phyloP scores from a whole-genome alignment of 768 basidiomycete species.

The Chiua virens region DNA sequence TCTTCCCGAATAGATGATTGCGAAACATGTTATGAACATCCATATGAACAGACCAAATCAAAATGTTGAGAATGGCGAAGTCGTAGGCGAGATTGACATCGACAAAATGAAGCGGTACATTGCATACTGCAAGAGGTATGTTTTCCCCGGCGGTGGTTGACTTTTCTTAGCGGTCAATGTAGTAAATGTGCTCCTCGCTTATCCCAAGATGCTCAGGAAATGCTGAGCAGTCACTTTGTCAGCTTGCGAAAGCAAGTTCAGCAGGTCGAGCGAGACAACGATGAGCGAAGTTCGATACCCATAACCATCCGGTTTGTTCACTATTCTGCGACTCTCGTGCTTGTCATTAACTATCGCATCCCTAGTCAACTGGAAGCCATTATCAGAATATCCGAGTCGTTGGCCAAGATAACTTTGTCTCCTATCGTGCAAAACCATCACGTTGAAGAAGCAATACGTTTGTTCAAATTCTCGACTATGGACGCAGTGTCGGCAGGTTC shows the following conservation, averaged over 20 bases:
- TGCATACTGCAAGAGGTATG: slow-evolving; percentile 91
- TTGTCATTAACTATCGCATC: slow-evolving; percentile 2
- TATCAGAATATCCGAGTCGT: slow-evolving; percentile 95
- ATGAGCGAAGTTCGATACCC: slow-evolving; percentile 96
- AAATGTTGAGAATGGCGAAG: slow-evolving; percentile 57
- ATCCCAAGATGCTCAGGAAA: slow-evolving; percentile 91
- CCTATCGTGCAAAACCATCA: slow-evolving; percentile 87
- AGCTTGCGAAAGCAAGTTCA: slow-evolving; percentile 90
- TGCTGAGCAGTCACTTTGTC: slow-evolving; percentile 95
- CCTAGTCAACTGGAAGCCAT: slow-evolving; percentile 92
- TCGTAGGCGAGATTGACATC: slow-evolving; percentile 85
- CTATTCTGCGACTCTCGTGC: not conserved
- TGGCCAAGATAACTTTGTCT: slow-evolving; percentile 91
- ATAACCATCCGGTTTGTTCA: slow-evolving; percentile 87
- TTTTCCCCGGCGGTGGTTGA: not conserved
- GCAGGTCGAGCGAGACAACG: slow-evolving; percentile 94
- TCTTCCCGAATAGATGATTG: slow-evolving; percentile 68
- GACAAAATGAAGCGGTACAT: slow-evolving; percentile 99
- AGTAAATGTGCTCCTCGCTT: slow-evolving; percentile 97
- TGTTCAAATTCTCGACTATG: slow-evolving; percentile 99
- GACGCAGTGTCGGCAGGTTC: slow-evolving; percentile 95
- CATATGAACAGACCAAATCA: slow-evolving; percentile 92
- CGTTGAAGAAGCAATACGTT: slow-evolving; percentile 95
- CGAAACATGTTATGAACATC: slow-evolving; percentile 97
- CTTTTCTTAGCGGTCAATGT: slow-evolving; percentile 1